Base-by-base conservation (phyloP, 192 early-diverging fungal species). In the Backusella macrospora region DNA sequence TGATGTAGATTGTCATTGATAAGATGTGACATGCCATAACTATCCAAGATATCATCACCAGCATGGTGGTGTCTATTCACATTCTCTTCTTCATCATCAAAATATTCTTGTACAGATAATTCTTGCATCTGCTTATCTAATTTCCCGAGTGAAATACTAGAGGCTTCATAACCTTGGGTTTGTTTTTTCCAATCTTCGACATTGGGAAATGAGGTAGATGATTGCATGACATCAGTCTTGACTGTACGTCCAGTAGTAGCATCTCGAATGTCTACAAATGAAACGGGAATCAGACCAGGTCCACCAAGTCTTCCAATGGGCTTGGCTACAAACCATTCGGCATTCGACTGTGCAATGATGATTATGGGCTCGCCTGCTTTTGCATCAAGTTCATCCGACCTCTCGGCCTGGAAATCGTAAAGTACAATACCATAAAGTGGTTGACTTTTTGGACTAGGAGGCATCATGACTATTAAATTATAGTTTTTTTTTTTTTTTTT, bases 281-380 rank as follows among this genome's bases (percentile, higher is more conserved):
- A 85, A 6, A 92, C 87, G 10, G 92, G 92, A 73, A 94, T 91
- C 62, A 94, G 79, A 14, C 91, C 92, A 45, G 92, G 89, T 1
- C 86, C 87, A 29, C 87, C 87, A 13, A 87, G 80, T 40, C 89
- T 80, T 42, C 80, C 81, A 43, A 89, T 87, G 34, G 89, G 90
- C 78, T 91, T 92, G 38, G 89, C 92, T 37, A 94, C 90, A 76
- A 90, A 87, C 92, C 92, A 94, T 79, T 94, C 92, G 12, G 83
- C 84, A 62, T 90, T 92, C 48, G 90, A 91, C 68, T 94, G 89
- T 18, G 92, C 92, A 79, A 94, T 90, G 62, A 94, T 85, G 16
- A 92, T 83, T 70, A 94, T 87, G 21, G 89, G 85, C 71, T 94
- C 92, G 42, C 88, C 91, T 40, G 86, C 83, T 76, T 85, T 85